A percentile compares a stretch with the other conserved stretches of the same genome.
Evolutionary conservation across 148 eudicot species (phyloP).

Genomic region (Salicornia ramosissima): DNA sequence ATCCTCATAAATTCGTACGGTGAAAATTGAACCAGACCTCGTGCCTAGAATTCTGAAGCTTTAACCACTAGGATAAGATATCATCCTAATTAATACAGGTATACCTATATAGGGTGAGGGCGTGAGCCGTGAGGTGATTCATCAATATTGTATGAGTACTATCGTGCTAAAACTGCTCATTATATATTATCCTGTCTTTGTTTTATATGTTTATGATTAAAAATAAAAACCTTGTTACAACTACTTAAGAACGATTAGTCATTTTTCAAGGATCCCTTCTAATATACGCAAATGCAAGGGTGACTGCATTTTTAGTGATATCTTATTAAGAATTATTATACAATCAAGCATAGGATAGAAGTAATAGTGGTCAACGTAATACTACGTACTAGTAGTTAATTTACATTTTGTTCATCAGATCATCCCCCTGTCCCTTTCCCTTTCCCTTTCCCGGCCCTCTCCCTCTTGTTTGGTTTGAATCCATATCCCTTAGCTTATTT

Average conservation of each 20-base stretch:
- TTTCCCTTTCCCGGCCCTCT: neutral
- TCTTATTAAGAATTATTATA: constrained; percentile 7
- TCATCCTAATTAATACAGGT: too few species aligned
- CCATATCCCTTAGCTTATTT: too few species aligned
- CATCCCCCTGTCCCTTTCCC: neutral
- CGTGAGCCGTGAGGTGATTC: too few species aligned
- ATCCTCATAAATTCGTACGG: too few species aligned
- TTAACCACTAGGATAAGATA: too few species aligned
- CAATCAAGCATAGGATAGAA: neutral
- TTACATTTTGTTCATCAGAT: neutral
- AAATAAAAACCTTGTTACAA: neutral
- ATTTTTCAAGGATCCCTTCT: constrained; percentile 22
- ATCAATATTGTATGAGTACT: too few species aligned
- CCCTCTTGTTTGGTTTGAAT: neutral
- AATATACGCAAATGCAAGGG: constrained; percentile 21
- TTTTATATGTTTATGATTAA: neutral
- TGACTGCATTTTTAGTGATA: constrained; percentile 1
- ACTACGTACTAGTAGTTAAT: neutral
- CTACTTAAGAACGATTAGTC: neutral
- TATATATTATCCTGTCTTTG: neutral
- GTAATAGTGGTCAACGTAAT: neutral
- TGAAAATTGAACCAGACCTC: too few species aligned
- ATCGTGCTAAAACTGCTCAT: too few species aligned
- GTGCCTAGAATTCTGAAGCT: too few species aligned
- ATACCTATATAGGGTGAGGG: too few species aligned